Evolutionary conservation across 2,329 filamentous ascomycete genomes (phyloP), one percentile per base, ranked within the genome.

Genomic region (Ceratocystis diversiconidia): DNA sequence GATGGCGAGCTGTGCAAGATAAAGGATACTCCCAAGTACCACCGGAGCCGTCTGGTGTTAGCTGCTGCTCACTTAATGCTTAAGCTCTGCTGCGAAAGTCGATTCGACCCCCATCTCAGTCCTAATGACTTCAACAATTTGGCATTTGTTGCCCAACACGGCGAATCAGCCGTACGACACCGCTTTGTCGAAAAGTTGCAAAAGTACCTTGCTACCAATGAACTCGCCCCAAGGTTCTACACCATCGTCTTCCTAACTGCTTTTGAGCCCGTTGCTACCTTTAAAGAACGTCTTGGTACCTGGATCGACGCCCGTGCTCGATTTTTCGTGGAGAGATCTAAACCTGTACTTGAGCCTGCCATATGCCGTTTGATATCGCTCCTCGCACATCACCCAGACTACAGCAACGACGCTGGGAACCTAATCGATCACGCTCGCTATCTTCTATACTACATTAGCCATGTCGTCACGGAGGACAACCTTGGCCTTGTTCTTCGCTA

Each of bases 311-410:
- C 92, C 57, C 85, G 92, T 15, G 85, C 87, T 7, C 83, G 85
- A 22, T 80, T 82, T 65, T 89, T 89, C 71, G 76, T 76, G 66
- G 78, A 80, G 41, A 83, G 75, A 69, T 84, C 81, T 70, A 80
- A 84, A 65, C 84, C 80, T 8, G 80, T 88, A 6, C 84, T 99
- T 78, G 92, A 97, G 75, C 83, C 85, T 25, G 82, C 87, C 12
- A 88, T 97, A 73, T 85, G 89, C 30, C 85, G 94, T 7, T 81
- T 97, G 43, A 79, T 99, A 63, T 94, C 91, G 61, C 78, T 99
- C 55, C 81, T 99, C 55, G 92, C 92, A 4, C 92, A 97, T 73
- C 94, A 99, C 73, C 92, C 92, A 0, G 94, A 99, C 74, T 96
- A 92, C 70, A 85, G 82, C 68, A 74, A 80, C 1, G 81, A 83